phyloP scores from a whole-genome alignment of 2,329 filamentous ascomycete genomes.

The Colletotrichum scovillei region DNA sequence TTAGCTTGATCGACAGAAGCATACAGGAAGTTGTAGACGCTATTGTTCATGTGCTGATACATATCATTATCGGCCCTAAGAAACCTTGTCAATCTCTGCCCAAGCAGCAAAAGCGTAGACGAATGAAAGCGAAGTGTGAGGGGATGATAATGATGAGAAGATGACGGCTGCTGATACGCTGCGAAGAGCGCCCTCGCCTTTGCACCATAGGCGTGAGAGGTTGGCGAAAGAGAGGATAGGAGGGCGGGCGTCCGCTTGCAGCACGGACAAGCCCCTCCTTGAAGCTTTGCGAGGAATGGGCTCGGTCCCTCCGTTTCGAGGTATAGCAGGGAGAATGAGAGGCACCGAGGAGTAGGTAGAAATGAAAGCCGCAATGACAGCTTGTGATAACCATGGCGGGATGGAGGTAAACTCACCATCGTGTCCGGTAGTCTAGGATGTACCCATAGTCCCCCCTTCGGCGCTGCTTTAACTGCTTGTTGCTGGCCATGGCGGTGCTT shows the following conservation, averaged over 20 bases:
- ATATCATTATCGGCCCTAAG: constrained; percentile 91
- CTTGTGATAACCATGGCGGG: background rate
- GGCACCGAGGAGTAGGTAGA: background rate
- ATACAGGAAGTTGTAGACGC: constrained; percentile 83
- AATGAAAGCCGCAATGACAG: background rate
- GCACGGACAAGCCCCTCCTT: background rate
- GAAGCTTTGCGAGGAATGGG: constrained; percentile 20
- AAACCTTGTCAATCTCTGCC: constrained; percentile 31
- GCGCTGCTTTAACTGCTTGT: constrained; percentile 65
- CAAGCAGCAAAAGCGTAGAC: background rate
- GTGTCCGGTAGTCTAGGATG: constrained; percentile 82
- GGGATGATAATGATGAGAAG: constrained; percentile 1
- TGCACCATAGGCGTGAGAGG: background rate
- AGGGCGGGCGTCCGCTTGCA: constrained; percentile 4
- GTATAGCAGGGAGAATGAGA: background rate
- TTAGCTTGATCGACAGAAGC: constrained; percentile 35
- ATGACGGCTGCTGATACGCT: constrained; percentile 8
- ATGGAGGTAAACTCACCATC: constrained; percentile 71
- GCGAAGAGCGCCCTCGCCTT: background rate
- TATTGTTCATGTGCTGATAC: constrained; percentile 95
- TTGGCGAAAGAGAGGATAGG: background rate
- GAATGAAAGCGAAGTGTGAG: constrained; percentile 22
- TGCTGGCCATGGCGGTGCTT: constrained; percentile 13
- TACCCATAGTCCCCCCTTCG: constrained; percentile 80
- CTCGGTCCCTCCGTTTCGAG: constrained; percentile 1